Evolutionary conservation across 1,139 yeast species (phyloP).

Genomic region (Meyerozyma elateridarum): DNA sequence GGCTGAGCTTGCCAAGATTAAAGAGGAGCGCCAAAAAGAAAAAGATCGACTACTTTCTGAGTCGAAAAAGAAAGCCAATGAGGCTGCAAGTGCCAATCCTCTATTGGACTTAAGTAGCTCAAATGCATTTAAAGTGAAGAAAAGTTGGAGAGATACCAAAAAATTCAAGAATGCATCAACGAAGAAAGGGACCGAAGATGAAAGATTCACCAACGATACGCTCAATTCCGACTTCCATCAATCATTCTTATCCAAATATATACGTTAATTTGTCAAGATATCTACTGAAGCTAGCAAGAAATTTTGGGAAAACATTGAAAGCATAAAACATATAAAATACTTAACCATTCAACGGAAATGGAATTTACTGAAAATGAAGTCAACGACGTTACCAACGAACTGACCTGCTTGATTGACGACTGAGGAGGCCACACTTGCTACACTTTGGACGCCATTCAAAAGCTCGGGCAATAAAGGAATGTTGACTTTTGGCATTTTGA

Average conservation of each 20-base stretch:
- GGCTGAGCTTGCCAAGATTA: conserved; percentile 3
- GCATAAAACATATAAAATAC: too few species aligned
- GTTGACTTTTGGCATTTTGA: too few species aligned
- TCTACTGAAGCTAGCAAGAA: too few species aligned
- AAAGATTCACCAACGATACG: conserved; percentile 1
- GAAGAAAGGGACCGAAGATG: neutral
- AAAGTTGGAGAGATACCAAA: conserved; percentile 2
- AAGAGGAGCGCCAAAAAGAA: neutral
- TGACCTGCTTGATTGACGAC: too few species aligned
- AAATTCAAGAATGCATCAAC: neutral
- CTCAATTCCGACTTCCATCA: conserved; percentile 1
- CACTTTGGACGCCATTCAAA: too few species aligned
- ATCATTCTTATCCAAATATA: neutral
- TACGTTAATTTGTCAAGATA: conserved; percentile 2
- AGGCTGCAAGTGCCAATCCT: neutral
- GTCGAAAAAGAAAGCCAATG: conserved; percentile 4
- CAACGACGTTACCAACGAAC: too few species aligned
- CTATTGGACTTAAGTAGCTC: too few species aligned
- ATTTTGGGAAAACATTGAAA: too few species aligned
- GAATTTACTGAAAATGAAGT: too few species aligned
- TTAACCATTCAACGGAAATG: too few species aligned
- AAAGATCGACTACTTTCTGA: neutral
- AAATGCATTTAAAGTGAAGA: neutral
- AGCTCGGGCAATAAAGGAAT: too few species aligned
- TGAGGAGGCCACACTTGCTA: too few species aligned